Base-by-base conservation (phyloP, 2,329 filamentous ascomycete species). In the Aureobasidium subglaciale region DNA sequence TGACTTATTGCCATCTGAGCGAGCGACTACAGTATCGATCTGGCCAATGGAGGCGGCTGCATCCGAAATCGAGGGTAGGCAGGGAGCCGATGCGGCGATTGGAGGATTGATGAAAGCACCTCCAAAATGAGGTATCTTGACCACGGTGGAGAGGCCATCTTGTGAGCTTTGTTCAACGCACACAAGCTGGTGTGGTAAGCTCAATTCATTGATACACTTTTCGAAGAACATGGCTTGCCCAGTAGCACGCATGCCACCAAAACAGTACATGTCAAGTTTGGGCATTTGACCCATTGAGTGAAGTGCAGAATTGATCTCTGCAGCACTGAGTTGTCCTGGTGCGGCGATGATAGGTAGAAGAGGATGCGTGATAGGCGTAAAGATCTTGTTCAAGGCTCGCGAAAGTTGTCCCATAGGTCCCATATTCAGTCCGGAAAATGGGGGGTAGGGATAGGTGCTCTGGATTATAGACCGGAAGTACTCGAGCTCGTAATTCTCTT, bases 401-500 rank as follows among this genome's bases (percentile, higher is more conserved):
- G 89, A 93, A 48, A 95, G 81, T 66, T 95, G 89, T 10, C 90
- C 90, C n/a, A 84, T 82, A 63, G 88, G 85, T 24, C 88, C 88
- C 88, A 93, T 93, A 69, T 93, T 93, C 62, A 95, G 82, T 6
- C 87, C 88, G 2, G 88, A 93, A 30, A 95, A 77, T 1, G 87
- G 86, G 9, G 88, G 88, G 8, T 85, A 78, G 0, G 86, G 80
- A 61, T 86, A 85, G 59, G 86, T 82, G 27, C 80, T 75, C 64
- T 83, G 83, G 67, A 93, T 85, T 61, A 84, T 80, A 10, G 87
- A 90, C 27, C 89, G 84, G 71, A 95, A 95, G 70, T 91, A 91
- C 69, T 95, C 90, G 30, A 95, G 79, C 72, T 95, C 88, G 66
- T 95, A 93, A 70, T 95, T 93, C 63, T 91, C 88, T 65, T 90